Percentiles rank a stretch among this genome's conserved stretches.
These are phyloP conservation scores for Fragaria ananassa DNA, from an alignment of 306 rosid species.

Conservation along the genomic window DNA sequence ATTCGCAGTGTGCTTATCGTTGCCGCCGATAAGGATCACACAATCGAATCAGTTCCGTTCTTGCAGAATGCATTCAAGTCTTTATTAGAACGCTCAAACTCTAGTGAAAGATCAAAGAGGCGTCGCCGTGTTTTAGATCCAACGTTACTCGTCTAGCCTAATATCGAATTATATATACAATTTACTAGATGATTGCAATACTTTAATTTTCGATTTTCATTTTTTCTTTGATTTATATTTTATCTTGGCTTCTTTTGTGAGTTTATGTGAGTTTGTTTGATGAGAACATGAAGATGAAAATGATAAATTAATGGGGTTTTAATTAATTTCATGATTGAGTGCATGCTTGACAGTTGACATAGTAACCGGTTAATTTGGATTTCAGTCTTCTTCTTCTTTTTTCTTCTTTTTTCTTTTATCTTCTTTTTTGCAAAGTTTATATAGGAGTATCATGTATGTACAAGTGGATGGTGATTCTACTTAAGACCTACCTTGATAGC, in stretches of 20 bases:
- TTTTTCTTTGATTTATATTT: background rate
- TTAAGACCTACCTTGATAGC: too few relatives aligned
- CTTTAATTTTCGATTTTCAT: background rate
- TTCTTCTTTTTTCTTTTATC: too few relatives aligned
- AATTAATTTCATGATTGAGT: background rate
- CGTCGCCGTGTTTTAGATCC: constrained; percentile 72
- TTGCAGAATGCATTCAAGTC: constrained; percentile 86
- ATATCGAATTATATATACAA: too few relatives aligned
- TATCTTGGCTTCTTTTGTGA: background rate
- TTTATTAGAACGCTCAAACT: constrained; percentile 61
- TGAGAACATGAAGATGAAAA: background rate
- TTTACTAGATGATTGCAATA: background rate
- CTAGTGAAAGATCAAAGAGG: constrained; percentile 68
- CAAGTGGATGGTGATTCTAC: too few relatives aligned
- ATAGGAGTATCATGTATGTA: too few relatives aligned
- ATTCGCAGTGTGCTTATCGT: constrained; percentile 70
- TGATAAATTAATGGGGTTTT: background rate
- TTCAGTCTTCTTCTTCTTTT: too few relatives aligned
- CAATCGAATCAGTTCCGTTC: constrained; percentile 81
- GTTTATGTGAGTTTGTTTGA: constrained; percentile 15
- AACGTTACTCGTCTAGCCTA: constrained; percentile 29
- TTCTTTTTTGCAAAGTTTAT: too few relatives aligned
- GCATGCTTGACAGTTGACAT: background rate
- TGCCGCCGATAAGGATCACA: constrained; percentile 78
- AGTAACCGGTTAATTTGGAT: too few relatives aligned